phyloP scores from a whole-genome alignment of 768 basidiomycete genomes.

The Kwoniella sp. region DNA sequence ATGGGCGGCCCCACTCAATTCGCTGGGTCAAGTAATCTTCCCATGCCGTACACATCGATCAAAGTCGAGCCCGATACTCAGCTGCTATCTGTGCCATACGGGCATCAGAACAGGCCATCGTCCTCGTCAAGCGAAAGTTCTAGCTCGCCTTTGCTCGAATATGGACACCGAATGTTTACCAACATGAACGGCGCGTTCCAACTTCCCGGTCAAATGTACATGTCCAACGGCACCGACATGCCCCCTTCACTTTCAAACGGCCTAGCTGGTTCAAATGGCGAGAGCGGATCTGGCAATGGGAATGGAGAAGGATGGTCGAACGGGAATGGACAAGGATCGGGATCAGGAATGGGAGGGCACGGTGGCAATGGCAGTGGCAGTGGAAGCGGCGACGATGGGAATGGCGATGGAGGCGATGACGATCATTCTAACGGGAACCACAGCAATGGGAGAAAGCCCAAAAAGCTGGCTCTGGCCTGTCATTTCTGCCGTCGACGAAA shows the following conservation, averaged over 20 bases:
- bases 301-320: constrained; percentile 12
- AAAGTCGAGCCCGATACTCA: constrained; percentile 21
- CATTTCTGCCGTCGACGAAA: constrained; percentile 57
- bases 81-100: constrained; percentile 3
- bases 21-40: neutral
- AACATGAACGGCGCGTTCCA: constrained; percentile 22
- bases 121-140: neutral
- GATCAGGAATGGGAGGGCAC: neutral
- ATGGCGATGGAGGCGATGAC: constrained; percentile 15
- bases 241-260: constrained; percentile 13
- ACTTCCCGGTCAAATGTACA: constrained; percentile 18
- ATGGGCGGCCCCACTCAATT: constrained; percentile 3
- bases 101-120: neutral
- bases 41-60: constrained; percentile 8
- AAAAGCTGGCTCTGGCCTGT: constrained; percentile 53
- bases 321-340: constrained; percentile 9
- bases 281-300: constrained; percentile 5
- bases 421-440: constrained; percentile 1
- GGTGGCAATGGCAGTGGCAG: constrained; percentile 6
- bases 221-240: constrained; percentile 13
- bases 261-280: constrained; percentile 13
- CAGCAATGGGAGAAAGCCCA: constrained; percentile 11
- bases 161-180: constrained; percentile 16
- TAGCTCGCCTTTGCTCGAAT: constrained; percentile 16
- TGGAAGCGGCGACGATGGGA: constrained; percentile 4